Percentiles rank a stretch among this genome's conserved stretches.
These are phyloP conservation scores for Penicillium taxi DNA, from an alignment of 495 filamentous ascomycete genomes.

Conservation along the genomic window DNA sequence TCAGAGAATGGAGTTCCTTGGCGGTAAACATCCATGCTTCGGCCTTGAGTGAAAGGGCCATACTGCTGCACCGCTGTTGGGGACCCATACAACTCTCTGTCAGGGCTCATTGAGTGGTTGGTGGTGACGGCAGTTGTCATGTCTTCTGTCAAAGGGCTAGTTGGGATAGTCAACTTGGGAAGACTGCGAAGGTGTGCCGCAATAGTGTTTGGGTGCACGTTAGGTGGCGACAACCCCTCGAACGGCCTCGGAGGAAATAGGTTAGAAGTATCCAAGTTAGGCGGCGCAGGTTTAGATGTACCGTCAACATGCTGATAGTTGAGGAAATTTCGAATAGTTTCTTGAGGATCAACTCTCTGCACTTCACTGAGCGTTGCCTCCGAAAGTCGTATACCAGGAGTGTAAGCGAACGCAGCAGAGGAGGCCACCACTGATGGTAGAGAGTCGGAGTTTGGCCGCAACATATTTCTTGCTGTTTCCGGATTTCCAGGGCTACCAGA, in stretches of 20 bases:
- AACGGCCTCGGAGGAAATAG: not conserved
- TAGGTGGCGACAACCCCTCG: not conserved
- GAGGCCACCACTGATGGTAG: slow-evolving; percentile 78
- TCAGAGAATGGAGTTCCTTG: slow-evolving; percentile 79
- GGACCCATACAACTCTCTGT: not conserved
- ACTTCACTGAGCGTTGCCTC: slow-evolving; percentile 61
- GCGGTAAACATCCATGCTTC: slow-evolving; percentile 38
- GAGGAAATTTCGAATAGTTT: slow-evolving; percentile 84
- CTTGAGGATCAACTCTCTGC: slow-evolving; percentile 68
- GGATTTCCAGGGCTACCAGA: slow-evolving; percentile 67
- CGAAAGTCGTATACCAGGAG: slow-evolving; percentile 59
- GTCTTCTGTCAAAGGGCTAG: slow-evolving; percentile 14
- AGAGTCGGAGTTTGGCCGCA: slow-evolving; percentile 25
- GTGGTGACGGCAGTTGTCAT: slow-evolving; percentile 10
- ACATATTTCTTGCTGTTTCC: slow-evolving; percentile 43
- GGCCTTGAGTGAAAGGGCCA: slow-evolving; percentile 3
- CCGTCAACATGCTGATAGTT: slow-evolving; percentile 54
- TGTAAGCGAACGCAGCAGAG: slow-evolving; percentile 70
- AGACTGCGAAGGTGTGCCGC: slow-evolving; percentile 42
- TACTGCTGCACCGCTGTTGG: slow-evolving; percentile 6
- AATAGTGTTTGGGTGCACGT: slow-evolving; percentile 10
- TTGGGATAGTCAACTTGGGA: slow-evolving; percentile 51
- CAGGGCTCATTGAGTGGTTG: slow-evolving; percentile 14
- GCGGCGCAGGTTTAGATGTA: not conserved
- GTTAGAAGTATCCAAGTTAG: not conserved